phyloP scores from a whole-genome alignment of 2,329 filamentous ascomycete species.

The Raffaelea arxii region DNA sequence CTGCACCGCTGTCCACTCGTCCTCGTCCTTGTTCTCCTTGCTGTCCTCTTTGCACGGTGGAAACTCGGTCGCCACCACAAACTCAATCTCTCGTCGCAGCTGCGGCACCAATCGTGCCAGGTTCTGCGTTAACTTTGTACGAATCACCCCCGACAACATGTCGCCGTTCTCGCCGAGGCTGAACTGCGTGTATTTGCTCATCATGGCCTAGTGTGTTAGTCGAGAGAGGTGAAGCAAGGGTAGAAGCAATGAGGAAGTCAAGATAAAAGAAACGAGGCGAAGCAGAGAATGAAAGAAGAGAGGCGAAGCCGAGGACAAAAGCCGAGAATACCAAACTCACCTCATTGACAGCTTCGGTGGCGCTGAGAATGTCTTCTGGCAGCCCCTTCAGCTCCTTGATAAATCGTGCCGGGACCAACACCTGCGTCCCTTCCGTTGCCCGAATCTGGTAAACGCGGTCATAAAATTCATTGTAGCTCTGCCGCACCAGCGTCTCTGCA shows the following conservation, averaged over 20 bases:
- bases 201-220: constrained; percentile 27
- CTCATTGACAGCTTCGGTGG: constrained; percentile 34
- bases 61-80: constrained; percentile 35
- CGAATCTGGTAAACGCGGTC: constrained; percentile 41
- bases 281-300: neutral
- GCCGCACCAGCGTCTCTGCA: constrained; percentile 35
- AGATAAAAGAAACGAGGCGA: neutral
- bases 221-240: neutral
- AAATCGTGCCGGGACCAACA: constrained; percentile 34
- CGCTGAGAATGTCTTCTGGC: constrained; percentile 36
- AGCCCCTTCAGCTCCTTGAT: constrained; percentile 36
- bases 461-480: constrained; percentile 41
- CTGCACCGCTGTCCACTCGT: constrained; percentile 46
- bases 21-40: too few relatives aligned
- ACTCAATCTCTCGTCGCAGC: constrained; percentile 36
- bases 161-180: constrained; percentile 35
- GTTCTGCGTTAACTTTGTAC: constrained; percentile 38
- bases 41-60: constrained; percentile 35
- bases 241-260: neutral
- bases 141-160: constrained; percentile 32
- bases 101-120: constrained; percentile 34
- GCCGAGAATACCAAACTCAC: constrained; percentile 15
- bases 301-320: neutral
- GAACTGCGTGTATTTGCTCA: constrained; percentile 42
- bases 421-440: constrained; percentile 39